Conservation (phyloP, 192 early-diverging fungal genomes). For the Allomyces macrogynus region DNA sequence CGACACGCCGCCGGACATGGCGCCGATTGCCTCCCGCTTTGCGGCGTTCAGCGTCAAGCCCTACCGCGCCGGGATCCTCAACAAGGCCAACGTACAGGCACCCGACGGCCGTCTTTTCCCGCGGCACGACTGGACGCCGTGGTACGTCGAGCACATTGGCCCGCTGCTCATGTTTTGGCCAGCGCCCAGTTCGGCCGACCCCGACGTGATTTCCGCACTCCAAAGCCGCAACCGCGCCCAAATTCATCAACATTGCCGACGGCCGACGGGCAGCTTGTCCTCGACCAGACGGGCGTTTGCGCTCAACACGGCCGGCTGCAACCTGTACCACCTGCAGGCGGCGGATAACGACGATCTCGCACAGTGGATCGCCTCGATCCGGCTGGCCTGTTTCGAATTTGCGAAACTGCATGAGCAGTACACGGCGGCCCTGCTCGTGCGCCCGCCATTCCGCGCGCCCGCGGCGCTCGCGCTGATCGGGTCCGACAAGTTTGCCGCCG, state of each 20-base stretch:
- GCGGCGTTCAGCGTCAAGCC: conserved; percentile 47
- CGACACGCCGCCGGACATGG: conserved; percentile 18
- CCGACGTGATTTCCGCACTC: conserved; percentile 12
- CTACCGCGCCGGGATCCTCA: conserved; percentile 48
- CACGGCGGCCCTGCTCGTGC: conserved; percentile 17
- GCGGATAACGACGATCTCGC: conserved; percentile 30
- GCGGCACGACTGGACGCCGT: conserved; percentile 46
- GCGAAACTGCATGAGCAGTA: conserved; percentile 56
- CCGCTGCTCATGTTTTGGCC: conserved; percentile 44
- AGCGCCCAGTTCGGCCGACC: background rate
- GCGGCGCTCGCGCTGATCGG: background rate
- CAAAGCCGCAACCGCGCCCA: conserved; percentile 28
- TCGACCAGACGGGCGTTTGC: conserved; percentile 34
- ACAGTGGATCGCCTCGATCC: conserved; percentile 48
- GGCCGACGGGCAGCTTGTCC: conserved; percentile 32
- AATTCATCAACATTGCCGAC: conserved; percentile 60
- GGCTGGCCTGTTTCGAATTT: conserved; percentile 53
- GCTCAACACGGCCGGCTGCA: conserved; percentile 47
- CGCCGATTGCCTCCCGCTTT: conserved; percentile 28
- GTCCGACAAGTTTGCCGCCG: background rate
- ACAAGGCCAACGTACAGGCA: conserved; percentile 41
- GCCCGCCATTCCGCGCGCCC: background rate
- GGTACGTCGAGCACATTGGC: conserved; percentile 51
- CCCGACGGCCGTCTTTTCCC: conserved; percentile 36
- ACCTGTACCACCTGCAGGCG: conserved; percentile 43